These are phyloP conservation scores for Mycena vulgaris DNA, from an alignment of 768 basidiomycete species.

Conservation along the genomic window DNA sequence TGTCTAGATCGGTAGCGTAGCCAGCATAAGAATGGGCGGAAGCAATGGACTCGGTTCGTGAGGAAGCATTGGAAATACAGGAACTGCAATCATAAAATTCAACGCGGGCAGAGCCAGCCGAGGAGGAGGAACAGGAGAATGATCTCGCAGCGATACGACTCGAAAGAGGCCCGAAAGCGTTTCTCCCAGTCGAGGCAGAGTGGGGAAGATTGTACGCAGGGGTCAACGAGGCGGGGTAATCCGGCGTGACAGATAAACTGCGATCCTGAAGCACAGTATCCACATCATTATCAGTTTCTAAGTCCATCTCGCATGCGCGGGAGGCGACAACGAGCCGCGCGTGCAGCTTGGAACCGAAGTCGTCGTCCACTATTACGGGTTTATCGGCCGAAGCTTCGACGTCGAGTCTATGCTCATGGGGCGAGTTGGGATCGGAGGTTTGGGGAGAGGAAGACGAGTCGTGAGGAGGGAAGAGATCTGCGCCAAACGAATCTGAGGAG, in stretches of 20 bases:
- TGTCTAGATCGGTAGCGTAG: conserved; percentile 27
- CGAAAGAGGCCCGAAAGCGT: conserved; percentile 31
- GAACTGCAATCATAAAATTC: conserved; percentile 21
- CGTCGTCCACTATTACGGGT: neutral
- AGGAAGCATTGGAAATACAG: conserved; percentile 6
- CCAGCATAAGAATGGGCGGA: conserved; percentile 19
- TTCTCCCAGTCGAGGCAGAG: neutral
- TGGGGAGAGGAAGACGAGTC: conserved; percentile 25
- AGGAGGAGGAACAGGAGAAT: conserved; percentile 11
- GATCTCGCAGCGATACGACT: conserved; percentile 1
- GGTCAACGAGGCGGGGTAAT: conserved; percentile 26
- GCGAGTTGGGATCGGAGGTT: conserved; percentile 21
- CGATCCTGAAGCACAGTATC: neutral
- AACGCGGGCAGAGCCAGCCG: neutral
- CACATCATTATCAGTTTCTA: conserved; percentile 6
- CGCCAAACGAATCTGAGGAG: conserved; percentile 28
- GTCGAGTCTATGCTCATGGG: neutral
- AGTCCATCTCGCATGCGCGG: neutral
- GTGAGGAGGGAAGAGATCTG: conserved; percentile 17
- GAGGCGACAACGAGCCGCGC: conserved; percentile 16
- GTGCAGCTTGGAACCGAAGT: conserved; percentile 23
- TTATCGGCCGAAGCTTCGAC: neutral
- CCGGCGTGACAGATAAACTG: conserved; percentile 31
- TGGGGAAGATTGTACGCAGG: neutral
- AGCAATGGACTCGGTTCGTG: conserved; percentile 20